Evolutionary conservation across 345 rosid species (phyloP).

Genomic region (Laguncularia racemosa): DNA sequence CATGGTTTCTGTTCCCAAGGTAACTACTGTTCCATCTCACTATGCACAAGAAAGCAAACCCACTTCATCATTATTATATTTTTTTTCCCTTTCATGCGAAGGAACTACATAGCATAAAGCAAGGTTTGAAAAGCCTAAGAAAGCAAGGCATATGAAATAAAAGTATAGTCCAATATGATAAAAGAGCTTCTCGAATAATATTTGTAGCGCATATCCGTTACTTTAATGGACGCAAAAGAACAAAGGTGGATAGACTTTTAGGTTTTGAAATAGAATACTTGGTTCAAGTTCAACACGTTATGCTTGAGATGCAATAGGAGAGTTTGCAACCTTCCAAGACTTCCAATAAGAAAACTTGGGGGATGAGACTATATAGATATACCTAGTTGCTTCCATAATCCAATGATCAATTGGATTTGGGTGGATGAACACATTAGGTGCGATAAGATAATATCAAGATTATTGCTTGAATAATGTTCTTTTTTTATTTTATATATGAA

Average conservation of each 20-base stretch:
- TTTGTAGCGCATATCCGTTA: background rate
- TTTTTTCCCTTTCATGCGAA: constrained; percentile 34
- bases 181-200: background rate
- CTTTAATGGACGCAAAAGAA: constrained; percentile 4
- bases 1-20: too few species aligned
- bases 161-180: background rate
- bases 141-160: constrained; percentile 17
- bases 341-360: background rate
- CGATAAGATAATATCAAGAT: too few species aligned
- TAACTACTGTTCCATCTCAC: background rate
- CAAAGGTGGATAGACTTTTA: constrained; percentile 17
- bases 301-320: constrained; percentile 2
- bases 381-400: background rate
- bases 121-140: background rate
- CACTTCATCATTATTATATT: background rate
- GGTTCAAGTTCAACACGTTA: constrained; percentile 15
- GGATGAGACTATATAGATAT: background rate
- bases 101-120: constrained; percentile 15
- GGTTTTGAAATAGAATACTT: constrained; percentile 8
- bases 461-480: too few species aligned
- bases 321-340: background rate
- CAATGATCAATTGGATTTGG: too few species aligned
- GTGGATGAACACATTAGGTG: too few species aligned
- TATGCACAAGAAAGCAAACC: background rate
- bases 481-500: too few species aligned